These are phyloP conservation scores for Cyclotella baltica DNA, from an alignment of 108 stramenopile species.

Conservation along the genomic window DNA sequence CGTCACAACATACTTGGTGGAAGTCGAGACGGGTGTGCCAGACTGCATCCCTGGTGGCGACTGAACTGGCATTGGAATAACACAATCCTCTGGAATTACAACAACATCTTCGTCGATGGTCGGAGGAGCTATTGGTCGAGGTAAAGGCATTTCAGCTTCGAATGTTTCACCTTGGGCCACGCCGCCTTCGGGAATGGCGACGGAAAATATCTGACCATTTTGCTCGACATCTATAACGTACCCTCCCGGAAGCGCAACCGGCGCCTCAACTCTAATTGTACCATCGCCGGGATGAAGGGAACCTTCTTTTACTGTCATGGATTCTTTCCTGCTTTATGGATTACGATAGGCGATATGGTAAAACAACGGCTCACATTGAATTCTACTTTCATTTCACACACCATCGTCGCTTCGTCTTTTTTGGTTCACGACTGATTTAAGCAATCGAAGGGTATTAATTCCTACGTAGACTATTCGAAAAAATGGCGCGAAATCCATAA, in stretches of 20 bases:
- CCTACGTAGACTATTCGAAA: too few species aligned
- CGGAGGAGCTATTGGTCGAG: background rate
- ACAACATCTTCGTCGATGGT: background rate
- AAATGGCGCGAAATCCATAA: too few species aligned
- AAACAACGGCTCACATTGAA: too few species aligned
- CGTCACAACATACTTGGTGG: background rate
- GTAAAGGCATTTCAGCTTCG: background rate
- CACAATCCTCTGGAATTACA: background rate
- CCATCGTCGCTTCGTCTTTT: too few species aligned
- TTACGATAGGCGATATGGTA: too few species aligned
- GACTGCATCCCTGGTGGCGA: background rate
- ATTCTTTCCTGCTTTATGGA: background rate
- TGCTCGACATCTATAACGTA: background rate
- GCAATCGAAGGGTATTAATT: too few species aligned
- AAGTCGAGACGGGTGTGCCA: background rate
- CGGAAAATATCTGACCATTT: background rate
- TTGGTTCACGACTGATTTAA: too few species aligned
- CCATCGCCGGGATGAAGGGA: background rate
- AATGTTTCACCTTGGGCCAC: conserved; percentile 3
- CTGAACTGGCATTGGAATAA: too few species aligned
- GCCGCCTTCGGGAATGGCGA: background rate
- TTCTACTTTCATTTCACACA: too few species aligned
- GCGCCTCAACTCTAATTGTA: background rate
- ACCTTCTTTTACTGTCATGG: background rate
- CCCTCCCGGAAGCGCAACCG: background rate